Evolutionary conservation across 2,329 filamentous ascomycete species (phyloP).

Genomic region (Cryphonectria parasitica): DNA sequence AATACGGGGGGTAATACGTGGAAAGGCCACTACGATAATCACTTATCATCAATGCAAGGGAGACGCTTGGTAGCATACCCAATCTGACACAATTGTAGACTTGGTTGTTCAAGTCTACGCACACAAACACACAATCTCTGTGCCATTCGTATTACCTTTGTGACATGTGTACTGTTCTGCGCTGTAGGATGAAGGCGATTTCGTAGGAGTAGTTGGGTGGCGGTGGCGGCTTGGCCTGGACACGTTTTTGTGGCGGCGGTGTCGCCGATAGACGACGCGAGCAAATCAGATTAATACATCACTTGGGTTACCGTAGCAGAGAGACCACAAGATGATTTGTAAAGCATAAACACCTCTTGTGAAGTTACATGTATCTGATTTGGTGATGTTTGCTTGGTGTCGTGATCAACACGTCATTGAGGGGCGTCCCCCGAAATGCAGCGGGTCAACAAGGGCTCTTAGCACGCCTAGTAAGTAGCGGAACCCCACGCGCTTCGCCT

Average conservation of each 20-base stretch:
- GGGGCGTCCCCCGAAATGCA: neutral
- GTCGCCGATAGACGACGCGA: neutral
- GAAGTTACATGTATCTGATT: neutral
- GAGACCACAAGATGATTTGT: neutral
- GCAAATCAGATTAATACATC: neutral
- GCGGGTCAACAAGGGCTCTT: neutral
- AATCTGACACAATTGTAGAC: slow-evolving; percentile 19
- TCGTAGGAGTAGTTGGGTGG: neutral
- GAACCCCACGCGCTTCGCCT: neutral
- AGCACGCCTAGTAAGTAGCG: neutral
- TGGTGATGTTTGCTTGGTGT: neutral
- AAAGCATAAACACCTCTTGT: too few relatives aligned
- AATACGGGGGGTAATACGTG: neutral
- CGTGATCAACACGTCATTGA: slow-evolving; percentile 7
- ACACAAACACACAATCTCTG: neutral
- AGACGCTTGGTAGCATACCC: slow-evolving; percentile 13
- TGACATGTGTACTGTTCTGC: neutral
- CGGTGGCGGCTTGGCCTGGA: neutral
- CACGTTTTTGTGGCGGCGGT: neutral
- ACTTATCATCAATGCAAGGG: slow-evolving; percentile 10
- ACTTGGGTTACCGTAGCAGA: neutral
- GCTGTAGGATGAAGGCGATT: neutral
- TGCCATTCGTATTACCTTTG: neutral
- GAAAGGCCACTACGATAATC: slow-evolving; percentile 14
- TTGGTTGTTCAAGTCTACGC: slow-evolving; percentile 11